Conservation (phyloP, 257 asterid genomes). For the Avicennia marina region DNA sequence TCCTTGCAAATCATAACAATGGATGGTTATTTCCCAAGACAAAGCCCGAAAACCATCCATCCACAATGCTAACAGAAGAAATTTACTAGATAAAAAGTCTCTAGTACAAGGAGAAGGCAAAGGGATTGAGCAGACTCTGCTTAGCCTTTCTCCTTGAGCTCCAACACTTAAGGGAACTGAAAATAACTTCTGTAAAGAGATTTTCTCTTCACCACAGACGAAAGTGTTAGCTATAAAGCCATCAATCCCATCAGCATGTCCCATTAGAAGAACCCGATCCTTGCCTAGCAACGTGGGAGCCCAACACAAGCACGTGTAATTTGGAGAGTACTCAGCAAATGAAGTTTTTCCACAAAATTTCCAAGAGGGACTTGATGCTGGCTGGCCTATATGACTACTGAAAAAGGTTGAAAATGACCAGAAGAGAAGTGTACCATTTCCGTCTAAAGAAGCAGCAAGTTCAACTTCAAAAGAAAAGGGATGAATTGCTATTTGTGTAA, state of each 20-base stretch:
- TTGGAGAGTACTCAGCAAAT: constrained; percentile 36
- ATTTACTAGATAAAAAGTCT: constrained; percentile 48
- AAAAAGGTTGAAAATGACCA: constrained; percentile 70
- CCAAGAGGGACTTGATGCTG: constrained; percentile 65
- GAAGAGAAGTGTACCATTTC: constrained; percentile 58
- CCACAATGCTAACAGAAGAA: constrained; percentile 74
- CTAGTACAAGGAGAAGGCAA: constrained; percentile 51
- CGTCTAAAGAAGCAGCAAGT: constrained; percentile 85
- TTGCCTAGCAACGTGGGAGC: constrained; percentile 55
- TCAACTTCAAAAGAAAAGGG: constrained; percentile 58
- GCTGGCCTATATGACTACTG: constrained; percentile 52
- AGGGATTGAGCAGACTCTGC: constrained; percentile 57
- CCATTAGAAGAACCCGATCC: constrained; percentile 56
- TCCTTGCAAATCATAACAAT: constrained; percentile 38
- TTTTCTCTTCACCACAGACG: constrained; percentile 33
- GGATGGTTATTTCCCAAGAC: constrained; percentile 79
- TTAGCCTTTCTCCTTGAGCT: constrained; percentile 43
- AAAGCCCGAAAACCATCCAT: constrained; percentile 62
- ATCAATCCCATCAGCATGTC: constrained; percentile 78
- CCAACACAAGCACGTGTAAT: constrained; percentile 84
- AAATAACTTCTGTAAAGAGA: constrained; percentile 40
- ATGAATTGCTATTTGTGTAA: constrained; percentile 72
- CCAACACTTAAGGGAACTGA: constrained; percentile 49
- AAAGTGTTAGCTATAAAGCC: constrained; percentile 44
- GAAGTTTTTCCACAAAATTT: constrained; percentile 39